A percentile compares a stretch with the other conserved stretches of the same genome.
Conservation (phyloP, 2,329 filamentous ascomycete species). For the Colletotrichum salicis region DNA sequence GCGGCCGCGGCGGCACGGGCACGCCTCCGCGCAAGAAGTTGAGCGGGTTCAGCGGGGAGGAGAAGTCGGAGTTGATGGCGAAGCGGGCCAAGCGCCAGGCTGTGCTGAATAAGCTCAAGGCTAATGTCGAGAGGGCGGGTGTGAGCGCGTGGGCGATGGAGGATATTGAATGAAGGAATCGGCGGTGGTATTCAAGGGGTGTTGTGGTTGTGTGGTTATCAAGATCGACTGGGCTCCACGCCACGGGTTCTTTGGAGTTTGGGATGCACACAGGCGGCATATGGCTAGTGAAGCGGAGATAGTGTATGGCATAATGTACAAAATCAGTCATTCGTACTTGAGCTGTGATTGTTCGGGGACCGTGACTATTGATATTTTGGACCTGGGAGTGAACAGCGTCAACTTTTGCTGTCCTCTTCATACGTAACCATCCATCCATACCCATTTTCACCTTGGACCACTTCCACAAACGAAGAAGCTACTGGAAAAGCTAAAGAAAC, state of each 20-base stretch:
- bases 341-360: background rate
- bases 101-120: constrained; percentile 63
- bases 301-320: constrained; percentile 35
- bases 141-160: constrained; percentile 62
- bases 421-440: background rate
- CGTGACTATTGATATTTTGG: background rate
- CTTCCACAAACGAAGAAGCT: too few relatives aligned
- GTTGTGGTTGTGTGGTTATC: background rate
- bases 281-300: constrained; percentile 24
- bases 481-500: too few relatives aligned
- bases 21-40: constrained; percentile 70
- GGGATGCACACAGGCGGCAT: constrained; percentile 18
- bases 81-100: constrained; percentile 64
- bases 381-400: background rate
- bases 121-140: constrained; percentile 60
- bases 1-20: constrained; percentile 40
- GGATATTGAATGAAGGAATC: constrained; percentile 53
- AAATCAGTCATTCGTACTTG: constrained; percentile 8
- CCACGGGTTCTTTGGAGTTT: constrained; percentile 7
- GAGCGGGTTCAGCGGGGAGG: constrained; percentile 68
- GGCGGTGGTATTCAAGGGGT: background rate
- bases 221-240: background rate
- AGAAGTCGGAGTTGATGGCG: constrained; percentile 66
- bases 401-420: background rate
- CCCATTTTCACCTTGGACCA: too few relatives aligned